phyloP scores from a whole-genome alignment of 192 early-diverging fungal genomes.

The Gonapodya sp. region DNA sequence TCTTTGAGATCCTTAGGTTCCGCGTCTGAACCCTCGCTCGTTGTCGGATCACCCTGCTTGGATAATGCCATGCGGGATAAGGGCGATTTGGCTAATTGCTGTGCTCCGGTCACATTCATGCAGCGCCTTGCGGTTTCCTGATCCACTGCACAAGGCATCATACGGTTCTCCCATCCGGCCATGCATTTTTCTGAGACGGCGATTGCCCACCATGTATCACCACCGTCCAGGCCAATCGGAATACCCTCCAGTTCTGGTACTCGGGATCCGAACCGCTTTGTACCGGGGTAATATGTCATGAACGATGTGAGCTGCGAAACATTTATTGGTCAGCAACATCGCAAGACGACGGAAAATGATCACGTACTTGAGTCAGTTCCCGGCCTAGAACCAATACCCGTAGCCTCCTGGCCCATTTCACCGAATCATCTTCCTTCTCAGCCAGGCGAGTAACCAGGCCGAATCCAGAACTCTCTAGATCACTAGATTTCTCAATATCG shows the following conservation, averaged over 20 bases:
- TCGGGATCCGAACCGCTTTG: background rate
- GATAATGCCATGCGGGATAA: background rate
- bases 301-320: background rate
- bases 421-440: background rate
- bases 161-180: background rate
- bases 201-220: background rate
- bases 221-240: background rate
- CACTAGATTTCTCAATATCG: too few species aligned
- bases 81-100: background rate
- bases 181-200: background rate
- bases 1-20: background rate
- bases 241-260: background rate
- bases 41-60: background rate
- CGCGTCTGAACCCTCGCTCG: background rate
- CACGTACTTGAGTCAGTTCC: background rate
- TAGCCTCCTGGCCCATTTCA: background rate
- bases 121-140: background rate
- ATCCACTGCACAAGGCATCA: background rate
- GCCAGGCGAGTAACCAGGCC: background rate
- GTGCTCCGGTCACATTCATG: background rate
- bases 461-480: background rate
- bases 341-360: too few species aligned
- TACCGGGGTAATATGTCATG: background rate
- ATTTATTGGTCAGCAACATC: too few species aligned
- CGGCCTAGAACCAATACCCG: background rate